Percentiles rank a stretch among this genome's conserved stretches.
Conservation (phyloP, 306 rosid species). For the Bauhinia variegata region DNA sequence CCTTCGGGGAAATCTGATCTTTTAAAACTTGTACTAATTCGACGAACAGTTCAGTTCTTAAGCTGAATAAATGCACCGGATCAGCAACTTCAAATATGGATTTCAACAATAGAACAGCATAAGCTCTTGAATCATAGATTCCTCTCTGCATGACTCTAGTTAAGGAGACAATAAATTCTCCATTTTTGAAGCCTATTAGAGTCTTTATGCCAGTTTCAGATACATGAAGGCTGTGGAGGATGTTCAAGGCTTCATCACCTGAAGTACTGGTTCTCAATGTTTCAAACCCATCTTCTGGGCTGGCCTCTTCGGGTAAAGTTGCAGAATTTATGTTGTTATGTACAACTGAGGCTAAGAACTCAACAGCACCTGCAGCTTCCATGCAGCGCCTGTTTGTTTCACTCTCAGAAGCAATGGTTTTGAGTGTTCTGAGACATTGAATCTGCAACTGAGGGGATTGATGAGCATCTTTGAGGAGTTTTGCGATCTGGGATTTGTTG, state of each 20-base stretch:
- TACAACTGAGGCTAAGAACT: constrained; percentile 56
- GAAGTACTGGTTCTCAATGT: not conserved
- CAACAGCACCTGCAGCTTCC: constrained; percentile 63
- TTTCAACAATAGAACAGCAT: constrained; percentile 55
- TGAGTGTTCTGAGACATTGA: constrained; percentile 52
- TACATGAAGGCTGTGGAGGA: constrained; percentile 53
- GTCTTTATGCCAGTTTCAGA: constrained; percentile 48
- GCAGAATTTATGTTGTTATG: constrained; percentile 12
- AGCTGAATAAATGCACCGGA: constrained; percentile 12
- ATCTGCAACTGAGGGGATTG: constrained; percentile 41
- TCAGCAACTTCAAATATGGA: constrained; percentile 59
- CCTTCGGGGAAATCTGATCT: constrained; percentile 63
- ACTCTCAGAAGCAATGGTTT: constrained; percentile 62
- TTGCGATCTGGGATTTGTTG: constrained; percentile 47
- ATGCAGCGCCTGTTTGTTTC: constrained; percentile 61
- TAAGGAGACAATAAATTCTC: constrained; percentile 51
- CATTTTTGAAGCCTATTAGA: constrained; percentile 31
- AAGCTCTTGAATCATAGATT: constrained; percentile 67
- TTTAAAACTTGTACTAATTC: constrained; percentile 53
- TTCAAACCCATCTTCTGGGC: constrained; percentile 21
- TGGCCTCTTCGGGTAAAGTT: constrained; percentile 2
- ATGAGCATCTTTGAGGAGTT: constrained; percentile 54
- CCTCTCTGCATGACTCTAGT: constrained; percentile 52
- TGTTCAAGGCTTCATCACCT: constrained; percentile 60
- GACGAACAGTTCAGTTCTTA: constrained; percentile 44